phyloP scores from a whole-genome alignment of 441 rosid genomes.

The Rhodomyrtus psidioides region DNA sequence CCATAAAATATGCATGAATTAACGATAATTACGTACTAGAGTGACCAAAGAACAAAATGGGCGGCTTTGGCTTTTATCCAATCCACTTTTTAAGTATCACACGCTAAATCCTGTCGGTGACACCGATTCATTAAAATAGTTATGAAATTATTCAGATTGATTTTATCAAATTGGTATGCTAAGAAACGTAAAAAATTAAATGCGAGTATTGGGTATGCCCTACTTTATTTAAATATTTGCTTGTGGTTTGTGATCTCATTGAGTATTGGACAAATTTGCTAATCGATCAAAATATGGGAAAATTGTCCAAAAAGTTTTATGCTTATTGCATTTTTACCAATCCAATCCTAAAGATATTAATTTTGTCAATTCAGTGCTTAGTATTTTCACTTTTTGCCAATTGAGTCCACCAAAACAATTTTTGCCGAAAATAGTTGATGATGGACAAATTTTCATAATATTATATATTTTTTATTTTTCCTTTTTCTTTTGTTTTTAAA shows the following conservation, averaged over 20 bases:
- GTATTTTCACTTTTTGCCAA: no score
- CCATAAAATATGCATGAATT: not conserved
- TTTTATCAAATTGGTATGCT: not conserved
- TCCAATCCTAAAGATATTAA: no score
- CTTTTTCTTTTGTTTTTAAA: no score
- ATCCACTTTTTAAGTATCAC: not conserved
- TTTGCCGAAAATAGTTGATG: no score
- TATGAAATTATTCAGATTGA: not conserved
- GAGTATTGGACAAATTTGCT: not conserved
- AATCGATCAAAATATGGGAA: not conserved
- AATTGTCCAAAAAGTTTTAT: no score
- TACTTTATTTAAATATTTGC: not conserved
- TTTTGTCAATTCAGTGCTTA: no score
- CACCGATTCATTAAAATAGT: not conserved
- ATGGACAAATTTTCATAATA: no score
- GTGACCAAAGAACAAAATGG: not conserved
- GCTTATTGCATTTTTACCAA: no score
- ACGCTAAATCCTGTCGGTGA: not conserved
- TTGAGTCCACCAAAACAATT: no score
- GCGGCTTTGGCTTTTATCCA: constrained; percentile 22
- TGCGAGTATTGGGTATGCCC: not conserved
- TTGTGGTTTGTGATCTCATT: not conserved
- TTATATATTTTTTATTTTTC: no score
- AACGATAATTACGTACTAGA: not conserved
- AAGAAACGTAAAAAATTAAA: not conserved